Base-by-base conservation (phyloP, 176 grass and related monocot species). In the Triticum monococcum region DNA sequence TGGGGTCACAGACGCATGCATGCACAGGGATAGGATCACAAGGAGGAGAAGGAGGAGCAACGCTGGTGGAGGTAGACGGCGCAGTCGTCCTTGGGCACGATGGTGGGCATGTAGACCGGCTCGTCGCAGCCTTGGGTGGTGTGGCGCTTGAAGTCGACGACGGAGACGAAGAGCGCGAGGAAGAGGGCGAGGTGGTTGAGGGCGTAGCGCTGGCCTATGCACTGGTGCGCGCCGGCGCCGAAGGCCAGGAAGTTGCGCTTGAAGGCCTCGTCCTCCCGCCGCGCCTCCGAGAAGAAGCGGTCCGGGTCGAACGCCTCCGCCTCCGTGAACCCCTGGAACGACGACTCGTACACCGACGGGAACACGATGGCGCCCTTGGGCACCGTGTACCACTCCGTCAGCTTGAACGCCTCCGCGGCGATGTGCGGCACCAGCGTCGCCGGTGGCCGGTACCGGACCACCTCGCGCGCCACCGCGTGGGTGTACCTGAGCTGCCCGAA, bases 331-430 rank as follows among this genome's bases (percentile, higher is more conserved):
- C 96, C 96, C 75, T 95, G 93, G 86, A 98, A 94, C 38, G 46
- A 48, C 46, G 91, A 98, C 75, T 95, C 96, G 84, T 92, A 94
- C 64, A 91, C 64, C 11, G 90, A 94, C 50, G 96, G 91, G 78
- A 98, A 94, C 56, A 98, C 93, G 32, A 98, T 89, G 50, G 93
- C 68, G 31, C 96, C 96, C 65, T 95, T 98, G 30, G 96, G 96
- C 18, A 98, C 70, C 23, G 93, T 98, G 88, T 98, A 95, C 91
- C 89, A 88, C 72, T 95, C 93, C 41, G 96, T 98, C 28, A 95
- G 91, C 40, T 70, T 23, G 90, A 95, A 95, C 28, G 90, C 8
- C 90, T 98, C 88, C 1, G 81, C 65, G 1, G 96, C 90, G 79
- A 98, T 91, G 90, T 98, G 96, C 28, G 96, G 93, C 56, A 95